phyloP scores from a whole-genome alignment of 75 land plant genomes.

The Azolla pinnata region DNA sequence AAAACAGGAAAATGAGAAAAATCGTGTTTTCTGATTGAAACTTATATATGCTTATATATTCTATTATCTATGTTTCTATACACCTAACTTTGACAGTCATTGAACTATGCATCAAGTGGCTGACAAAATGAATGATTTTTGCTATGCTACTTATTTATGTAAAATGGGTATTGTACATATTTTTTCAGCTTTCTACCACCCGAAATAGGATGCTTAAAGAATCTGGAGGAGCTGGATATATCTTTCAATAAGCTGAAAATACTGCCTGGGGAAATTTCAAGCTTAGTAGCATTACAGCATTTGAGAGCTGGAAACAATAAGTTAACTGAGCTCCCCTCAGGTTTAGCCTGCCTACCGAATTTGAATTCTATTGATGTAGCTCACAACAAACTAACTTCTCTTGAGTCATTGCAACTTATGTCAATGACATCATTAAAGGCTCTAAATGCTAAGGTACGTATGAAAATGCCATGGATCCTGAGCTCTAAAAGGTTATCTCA shows the following conservation, averaged over 20 bases:
- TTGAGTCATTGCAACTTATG: constrained; percentile 44
- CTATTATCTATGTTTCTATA: too few species aligned
- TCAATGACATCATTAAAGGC: constrained; percentile 57
- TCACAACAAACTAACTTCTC: constrained; percentile 71
- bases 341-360: constrained; percentile 37
- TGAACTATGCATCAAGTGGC: too few species aligned
- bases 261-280: constrained; percentile 56
- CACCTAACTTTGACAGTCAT: too few species aligned
- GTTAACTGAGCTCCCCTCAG: constrained; percentile 57
- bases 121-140: too few species aligned
- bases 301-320: constrained; percentile 76
- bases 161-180: neutral
- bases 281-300: constrained; percentile 43
- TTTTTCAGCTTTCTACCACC: constrained; percentile 72
- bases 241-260: constrained; percentile 85
- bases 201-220: constrained; percentile 65
- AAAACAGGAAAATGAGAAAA: too few species aligned
- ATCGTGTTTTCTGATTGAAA: too few species aligned
- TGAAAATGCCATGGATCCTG: too few species aligned
- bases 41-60: too few species aligned
- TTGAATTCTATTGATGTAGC: constrained; percentile 70
- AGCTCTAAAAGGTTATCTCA: neutral
- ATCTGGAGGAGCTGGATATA: constrained; percentile 69
- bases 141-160: neutral
- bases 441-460: constrained; percentile 72